Evolutionary conservation across 441 rosid species (phyloP), one percentile per base, ranked within the genome.

Genomic region (Jatropha multifida): DNA sequence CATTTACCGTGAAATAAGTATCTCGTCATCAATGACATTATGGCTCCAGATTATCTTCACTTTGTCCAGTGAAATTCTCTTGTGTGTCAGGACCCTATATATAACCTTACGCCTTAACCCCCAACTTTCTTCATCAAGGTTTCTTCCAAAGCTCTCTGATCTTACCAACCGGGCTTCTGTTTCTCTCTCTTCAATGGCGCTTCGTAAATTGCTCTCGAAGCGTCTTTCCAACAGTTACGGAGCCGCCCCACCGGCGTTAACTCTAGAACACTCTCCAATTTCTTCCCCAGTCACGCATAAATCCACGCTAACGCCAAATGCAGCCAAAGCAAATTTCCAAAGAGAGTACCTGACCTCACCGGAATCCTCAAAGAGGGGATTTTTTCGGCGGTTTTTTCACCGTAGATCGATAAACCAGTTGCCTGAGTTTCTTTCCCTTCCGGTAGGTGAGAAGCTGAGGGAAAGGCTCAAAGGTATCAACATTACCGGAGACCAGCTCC

Each of bases 381-480:
- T 83, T 69, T 75, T 83, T 80, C 81, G 86, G 26, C 81, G 85
- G 10, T 78, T 86, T 77, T 83, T 88, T 81, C 90, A 88, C 76
- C 83, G 89, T 23, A 71, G 77, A 40, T 70, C 86, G 32, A 23
- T 74, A 9, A 80, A 71, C 74, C 83, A 77, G 54, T 54, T 76
- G 49, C 86, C 92, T 17, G 88, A 81, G 27, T 61, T 86, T 44
- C 81, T 88, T 44, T 80, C 90, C 41, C 17, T 87, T 7, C 90
- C 93, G 0, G 85, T 83, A 7, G 90, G 90, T 0, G 90, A 87
- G 6, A 83, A 80, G 74, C 80, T 89, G 75, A 79, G 85, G 56
- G 90, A 91, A 77, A 84, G 72, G 49, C 89, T 89, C 38, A 73
- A 71, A 44, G 71, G 81, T 23, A 60, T 85, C 71, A 79, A 80